A percentile compares a stretch with the other conserved stretches of the same genome.
phyloP scores from a whole-genome alignment of 345 rosid species.

The Acer negundo region DNA sequence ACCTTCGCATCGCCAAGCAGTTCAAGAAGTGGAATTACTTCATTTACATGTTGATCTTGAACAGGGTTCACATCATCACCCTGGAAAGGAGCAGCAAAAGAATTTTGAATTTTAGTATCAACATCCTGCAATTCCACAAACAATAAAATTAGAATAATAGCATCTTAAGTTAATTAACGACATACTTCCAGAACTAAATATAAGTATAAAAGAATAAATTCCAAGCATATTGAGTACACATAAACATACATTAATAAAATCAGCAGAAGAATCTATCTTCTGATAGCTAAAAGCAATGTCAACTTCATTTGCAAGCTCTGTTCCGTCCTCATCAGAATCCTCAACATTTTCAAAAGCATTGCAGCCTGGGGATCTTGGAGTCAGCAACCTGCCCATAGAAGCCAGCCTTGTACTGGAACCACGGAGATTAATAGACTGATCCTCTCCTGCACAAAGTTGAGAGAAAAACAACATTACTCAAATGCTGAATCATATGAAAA shows the following conservation, averaged over 20 bases:
- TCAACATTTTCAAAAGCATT: slow-evolving; percentile 32
- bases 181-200: background rate
- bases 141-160: slow-evolving; percentile 2
- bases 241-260: slow-evolving; percentile 25
- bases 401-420: slow-evolving; percentile 43
- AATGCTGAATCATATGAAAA: background rate
- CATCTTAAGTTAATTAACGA: background rate
- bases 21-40: slow-evolving; percentile 18
- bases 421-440: slow-evolving; percentile 29
- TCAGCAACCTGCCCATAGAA: slow-evolving; percentile 35
- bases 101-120: slow-evolving; percentile 37
- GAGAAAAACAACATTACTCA: background rate
- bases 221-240: background rate
- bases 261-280: slow-evolving; percentile 29
- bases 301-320: slow-evolving; percentile 43
- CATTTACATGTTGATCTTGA: slow-evolving; percentile 29
- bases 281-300: slow-evolving; percentile 25
- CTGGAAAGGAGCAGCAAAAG: slow-evolving; percentile 22
- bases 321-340: slow-evolving; percentile 58
- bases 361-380: slow-evolving; percentile 48
- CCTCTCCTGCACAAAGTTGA: slow-evolving; percentile 34
- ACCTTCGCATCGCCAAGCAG: slow-evolving; percentile 20
- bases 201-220: background rate
- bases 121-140: slow-evolving; percentile 37
- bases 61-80: slow-evolving; percentile 24